Conservation (phyloP, 2,329 filamentous ascomycete species). For the Chalara sp. region DNA sequence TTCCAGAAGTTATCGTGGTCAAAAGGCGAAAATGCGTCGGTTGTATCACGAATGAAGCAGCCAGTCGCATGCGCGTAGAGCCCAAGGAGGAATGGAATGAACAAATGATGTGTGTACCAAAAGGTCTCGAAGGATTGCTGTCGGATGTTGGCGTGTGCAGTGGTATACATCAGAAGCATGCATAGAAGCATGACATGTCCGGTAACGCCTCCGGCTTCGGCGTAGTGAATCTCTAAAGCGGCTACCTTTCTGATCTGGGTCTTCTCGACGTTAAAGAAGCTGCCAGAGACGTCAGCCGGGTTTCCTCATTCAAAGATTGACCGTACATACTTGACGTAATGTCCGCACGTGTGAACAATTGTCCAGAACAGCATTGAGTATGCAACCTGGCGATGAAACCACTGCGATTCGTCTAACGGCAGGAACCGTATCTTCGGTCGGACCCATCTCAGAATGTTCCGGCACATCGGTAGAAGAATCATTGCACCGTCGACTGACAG, state of each 20-base stretch:
- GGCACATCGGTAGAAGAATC: slow-evolving; percentile 89
- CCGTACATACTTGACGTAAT: slow-evolving; percentile 81
- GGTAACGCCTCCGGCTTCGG: slow-evolving; percentile 82
- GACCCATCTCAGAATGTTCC: slow-evolving; percentile 77
- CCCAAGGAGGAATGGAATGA: slow-evolving; percentile 87
- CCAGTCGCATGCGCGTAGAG: slow-evolving; percentile 94
- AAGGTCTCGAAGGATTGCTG: slow-evolving; percentile 96
- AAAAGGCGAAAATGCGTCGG: slow-evolving; percentile 70
- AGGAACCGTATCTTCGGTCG: slow-evolving; percentile 83
- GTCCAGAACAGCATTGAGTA: slow-evolving; percentile 84
- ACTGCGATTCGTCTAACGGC: too few relatives aligned
- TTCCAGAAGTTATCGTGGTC: slow-evolving; percentile 76
- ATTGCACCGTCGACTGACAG: slow-evolving; percentile 79
- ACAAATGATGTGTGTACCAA: slow-evolving; percentile 99
- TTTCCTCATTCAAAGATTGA: background rate
- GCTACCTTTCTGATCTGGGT: slow-evolving; percentile 72
- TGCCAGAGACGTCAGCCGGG: slow-evolving; percentile 30
- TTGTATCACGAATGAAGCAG: slow-evolving; percentile 88
- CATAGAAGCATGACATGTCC: slow-evolving; percentile 96
- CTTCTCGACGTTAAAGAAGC: slow-evolving; percentile 91
- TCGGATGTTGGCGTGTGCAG: slow-evolving; percentile 84
- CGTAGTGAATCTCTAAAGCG: slow-evolving; percentile 87
- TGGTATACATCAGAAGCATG: slow-evolving; percentile 98
- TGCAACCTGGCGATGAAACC: slow-evolving; percentile 92
- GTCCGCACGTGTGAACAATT: slow-evolving; percentile 65